phyloP scores from a whole-genome alignment of 371 early-diverging fungal species.

The Mortierella sp. region DNA sequence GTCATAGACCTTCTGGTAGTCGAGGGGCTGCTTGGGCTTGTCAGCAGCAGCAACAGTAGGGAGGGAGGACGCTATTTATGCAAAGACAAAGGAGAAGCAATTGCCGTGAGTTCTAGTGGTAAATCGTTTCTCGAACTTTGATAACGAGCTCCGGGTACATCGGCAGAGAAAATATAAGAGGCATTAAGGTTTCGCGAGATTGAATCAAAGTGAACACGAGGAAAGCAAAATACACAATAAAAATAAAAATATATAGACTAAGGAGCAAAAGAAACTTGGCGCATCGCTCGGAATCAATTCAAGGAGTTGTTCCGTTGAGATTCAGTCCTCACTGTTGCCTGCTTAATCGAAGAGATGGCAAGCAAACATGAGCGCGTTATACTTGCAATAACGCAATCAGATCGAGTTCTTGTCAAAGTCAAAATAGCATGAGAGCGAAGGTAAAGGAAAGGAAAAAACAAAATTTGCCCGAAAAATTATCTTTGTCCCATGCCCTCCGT shows the following conservation, averaged over 20 bases:
- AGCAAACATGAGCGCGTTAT: background rate
- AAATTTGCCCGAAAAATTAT: slow-evolving; percentile 19
- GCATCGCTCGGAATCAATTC: too few species aligned
- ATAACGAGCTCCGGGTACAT: background rate
- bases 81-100: slow-evolving; percentile 1
- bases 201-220: slow-evolving; percentile 21
- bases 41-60: slow-evolving; percentile 34
- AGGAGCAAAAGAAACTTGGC: background rate
- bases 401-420: background rate
- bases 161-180: background rate
- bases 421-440: background rate
- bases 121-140: too few species aligned
- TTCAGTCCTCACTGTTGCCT: too few species aligned
- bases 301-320: too few species aligned
- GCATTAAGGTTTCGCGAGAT: slow-evolving; percentile 18
- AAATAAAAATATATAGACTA: background rate
- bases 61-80: slow-evolving; percentile 56
- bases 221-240: background rate
- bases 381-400: background rate
- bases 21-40: slow-evolving; percentile 59
- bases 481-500: background rate
- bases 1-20: slow-evolving; percentile 81
- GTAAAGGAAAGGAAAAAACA: background rate
- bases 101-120: too few species aligned
- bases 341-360: background rate